Percentiles rank a stretch among this genome's conserved stretches.
Evolutionary conservation across 164 flowering plant species (phyloP).

Genomic region (Magnolia sinica): DNA sequence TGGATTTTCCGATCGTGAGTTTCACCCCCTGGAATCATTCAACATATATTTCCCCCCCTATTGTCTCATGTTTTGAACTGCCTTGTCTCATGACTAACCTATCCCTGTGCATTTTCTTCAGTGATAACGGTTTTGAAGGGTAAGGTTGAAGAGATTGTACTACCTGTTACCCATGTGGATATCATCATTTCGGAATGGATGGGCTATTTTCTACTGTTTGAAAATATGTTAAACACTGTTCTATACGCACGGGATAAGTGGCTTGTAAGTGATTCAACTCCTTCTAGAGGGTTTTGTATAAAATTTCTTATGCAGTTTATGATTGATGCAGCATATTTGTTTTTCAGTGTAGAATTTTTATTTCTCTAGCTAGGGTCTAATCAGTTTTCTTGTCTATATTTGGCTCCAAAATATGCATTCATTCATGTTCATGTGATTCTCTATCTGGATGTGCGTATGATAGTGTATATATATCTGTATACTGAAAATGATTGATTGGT

Average conservation of each 20-base stretch:
- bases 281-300: neutral
- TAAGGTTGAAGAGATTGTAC: conserved; percentile 84
- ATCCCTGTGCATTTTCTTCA: conserved; percentile 22
- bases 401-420: too few species aligned
- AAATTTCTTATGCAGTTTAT: too few species aligned
- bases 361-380: too few species aligned
- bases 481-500: too few species aligned
- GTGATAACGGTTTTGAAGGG: conserved; percentile 95
- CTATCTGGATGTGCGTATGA: too few species aligned
- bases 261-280: conserved; percentile 67
- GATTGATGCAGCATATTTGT: too few species aligned
- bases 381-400: too few species aligned
- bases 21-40: neutral
- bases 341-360: too few species aligned
- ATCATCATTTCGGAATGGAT: conserved; percentile 97
- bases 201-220: conserved; percentile 94
- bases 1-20: conserved; percentile 74
- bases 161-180: conserved; percentile 88
- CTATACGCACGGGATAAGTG: conserved; percentile 97
- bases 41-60: neutral
- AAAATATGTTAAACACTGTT: conserved; percentile 92
- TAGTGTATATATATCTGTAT: too few species aligned
- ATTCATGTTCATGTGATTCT: too few species aligned
- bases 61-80: neutral
- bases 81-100: neutral